A percentile compares a stretch with the other conserved stretches of the same genome.
phyloP scores from a whole-genome alignment of 371 early-diverging fungal genomes.

The Mortierella sp. region DNA sequence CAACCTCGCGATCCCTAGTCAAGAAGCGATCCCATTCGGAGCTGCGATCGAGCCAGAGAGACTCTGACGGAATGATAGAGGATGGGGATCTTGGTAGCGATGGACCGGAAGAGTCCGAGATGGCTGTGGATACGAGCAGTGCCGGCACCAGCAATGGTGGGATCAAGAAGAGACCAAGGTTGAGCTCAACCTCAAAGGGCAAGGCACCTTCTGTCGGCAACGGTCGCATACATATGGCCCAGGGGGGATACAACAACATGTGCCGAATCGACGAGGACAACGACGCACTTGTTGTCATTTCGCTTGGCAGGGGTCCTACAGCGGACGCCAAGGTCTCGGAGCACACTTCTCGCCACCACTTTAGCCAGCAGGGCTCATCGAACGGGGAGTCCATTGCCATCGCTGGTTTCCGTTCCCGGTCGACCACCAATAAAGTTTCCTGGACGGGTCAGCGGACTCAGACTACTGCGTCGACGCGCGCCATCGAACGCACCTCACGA shows the following conservation, averaged over 20 bases:
- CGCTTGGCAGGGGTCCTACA: not conserved
- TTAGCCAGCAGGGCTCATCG: not conserved
- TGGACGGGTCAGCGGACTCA: not conserved
- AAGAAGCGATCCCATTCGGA: not conserved
- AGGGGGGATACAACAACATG: not conserved
- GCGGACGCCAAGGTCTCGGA: not conserved
- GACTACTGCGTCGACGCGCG: not conserved
- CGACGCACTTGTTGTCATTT: not conserved
- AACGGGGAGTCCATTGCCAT: not conserved
- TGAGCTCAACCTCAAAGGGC: not conserved
- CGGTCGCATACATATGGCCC: no score
- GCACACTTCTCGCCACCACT: not conserved
- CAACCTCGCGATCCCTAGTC: not conserved
- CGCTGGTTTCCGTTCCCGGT: not conserved
- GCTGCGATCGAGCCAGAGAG: not conserved
- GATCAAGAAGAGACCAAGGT: not conserved
- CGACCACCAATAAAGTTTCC: not conserved
- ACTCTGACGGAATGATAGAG: not conserved
- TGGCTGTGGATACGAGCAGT: not conserved
- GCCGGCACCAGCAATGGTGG: not conserved
- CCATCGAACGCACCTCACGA: not conserved
- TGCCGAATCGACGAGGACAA: slow-evolving; percentile 5
- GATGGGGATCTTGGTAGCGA: not conserved
- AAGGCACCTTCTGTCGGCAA: no score
- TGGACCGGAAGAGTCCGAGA: not conserved